Conservation (phyloP, 176 grass and related monocot species). For the Cenchrus americanus region DNA sequence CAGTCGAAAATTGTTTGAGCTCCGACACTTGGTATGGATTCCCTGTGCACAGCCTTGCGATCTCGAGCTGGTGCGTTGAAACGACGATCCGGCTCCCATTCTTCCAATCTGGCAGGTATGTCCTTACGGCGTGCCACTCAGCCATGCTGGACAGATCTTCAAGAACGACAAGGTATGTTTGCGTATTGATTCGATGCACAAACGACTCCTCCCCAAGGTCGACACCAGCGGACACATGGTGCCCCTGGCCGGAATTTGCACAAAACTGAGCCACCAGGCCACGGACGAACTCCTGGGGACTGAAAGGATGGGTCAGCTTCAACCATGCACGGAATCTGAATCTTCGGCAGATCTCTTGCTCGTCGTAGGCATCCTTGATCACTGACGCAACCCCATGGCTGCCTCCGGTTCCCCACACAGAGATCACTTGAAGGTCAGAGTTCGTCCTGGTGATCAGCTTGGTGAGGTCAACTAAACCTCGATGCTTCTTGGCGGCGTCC, state of each 20-base stretch:
- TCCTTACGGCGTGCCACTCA: slow-evolving; percentile 39
- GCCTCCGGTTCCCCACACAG: neutral
- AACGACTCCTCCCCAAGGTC: neutral
- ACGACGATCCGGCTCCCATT: neutral
- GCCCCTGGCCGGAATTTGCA: neutral
- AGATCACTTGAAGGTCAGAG: neutral
- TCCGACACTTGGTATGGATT: neutral
- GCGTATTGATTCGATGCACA: neutral
- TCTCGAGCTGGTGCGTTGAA: slow-evolving; percentile 5
- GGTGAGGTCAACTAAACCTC: neutral
- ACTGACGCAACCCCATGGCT: neutral
- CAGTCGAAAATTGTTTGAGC: neutral
- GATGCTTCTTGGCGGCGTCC: neutral
- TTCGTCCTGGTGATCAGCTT: neutral
- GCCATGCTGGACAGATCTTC: slow-evolving; percentile 20
- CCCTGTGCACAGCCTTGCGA: neutral
- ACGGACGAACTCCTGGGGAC: neutral
- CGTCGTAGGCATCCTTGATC: neutral
- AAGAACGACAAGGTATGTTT: slow-evolving; percentile 43
- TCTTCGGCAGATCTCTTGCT: neutral
- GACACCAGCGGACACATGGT: too few relatives aligned
- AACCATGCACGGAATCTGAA: neutral
- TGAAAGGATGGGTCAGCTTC: neutral
- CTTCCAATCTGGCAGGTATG: neutral
- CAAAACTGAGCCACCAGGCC: neutral